These are phyloP conservation scores for Chaetomiaceae sp. DNA, from an alignment of 2,329 filamentous ascomycete genomes.

Conservation along the genomic window DNA sequence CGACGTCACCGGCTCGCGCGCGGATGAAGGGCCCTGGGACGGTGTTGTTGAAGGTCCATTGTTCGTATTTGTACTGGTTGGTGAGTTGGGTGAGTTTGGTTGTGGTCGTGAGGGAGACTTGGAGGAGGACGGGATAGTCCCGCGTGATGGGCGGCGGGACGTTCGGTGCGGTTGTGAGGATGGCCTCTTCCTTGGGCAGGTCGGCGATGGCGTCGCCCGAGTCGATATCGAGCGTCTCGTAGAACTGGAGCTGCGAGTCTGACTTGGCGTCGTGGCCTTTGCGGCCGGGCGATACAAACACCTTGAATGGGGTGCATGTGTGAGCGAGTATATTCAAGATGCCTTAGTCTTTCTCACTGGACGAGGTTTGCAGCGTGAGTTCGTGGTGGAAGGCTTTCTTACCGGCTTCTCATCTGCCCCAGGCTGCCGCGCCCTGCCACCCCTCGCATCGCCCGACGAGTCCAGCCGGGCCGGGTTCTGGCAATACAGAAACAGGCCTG, in stretches of 20 bases:
- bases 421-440: too few species aligned
- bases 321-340: neutral
- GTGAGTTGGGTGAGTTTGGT: constrained; percentile 9
- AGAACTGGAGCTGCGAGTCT: neutral
- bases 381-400: neutral
- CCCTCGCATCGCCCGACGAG: neutral
- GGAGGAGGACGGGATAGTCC: constrained; percentile 4
- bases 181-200: constrained; percentile 7
- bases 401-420: neutral
- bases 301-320: neutral
- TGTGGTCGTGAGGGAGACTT: neutral
- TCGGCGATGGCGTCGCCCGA: neutral
- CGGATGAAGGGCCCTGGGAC: constrained; percentile 15
- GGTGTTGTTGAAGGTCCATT: constrained; percentile 13
- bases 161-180: constrained; percentile 10
- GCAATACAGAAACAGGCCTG: neutral
- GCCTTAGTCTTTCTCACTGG: too few species aligned
- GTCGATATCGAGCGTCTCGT: neutral
- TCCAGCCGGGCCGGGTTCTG: neutral
- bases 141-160: constrained; percentile 10
- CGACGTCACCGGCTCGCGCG: constrained; percentile 10
- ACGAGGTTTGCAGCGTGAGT: too few species aligned
- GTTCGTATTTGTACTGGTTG: constrained; percentile 13
- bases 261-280: neutral
- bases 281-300: neutral